Conservation (phyloP, 1,284 basidiomycete species). For the Mycosarcoma maydis region DNA sequence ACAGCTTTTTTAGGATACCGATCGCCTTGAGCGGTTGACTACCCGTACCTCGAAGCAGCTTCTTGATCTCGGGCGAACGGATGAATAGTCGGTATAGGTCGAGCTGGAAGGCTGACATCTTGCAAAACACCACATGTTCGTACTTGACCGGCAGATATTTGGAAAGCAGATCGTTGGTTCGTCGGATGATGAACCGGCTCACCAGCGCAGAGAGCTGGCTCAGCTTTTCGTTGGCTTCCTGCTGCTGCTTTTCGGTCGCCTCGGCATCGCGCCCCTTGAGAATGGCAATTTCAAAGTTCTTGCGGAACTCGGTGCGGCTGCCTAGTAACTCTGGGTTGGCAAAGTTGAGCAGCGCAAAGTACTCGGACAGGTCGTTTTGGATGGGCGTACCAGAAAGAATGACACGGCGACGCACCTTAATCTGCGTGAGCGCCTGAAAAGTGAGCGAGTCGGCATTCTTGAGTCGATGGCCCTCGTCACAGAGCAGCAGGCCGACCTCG, state of each 20-base stretch:
- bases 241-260: conserved; percentile 84
- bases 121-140: conserved; percentile 98
- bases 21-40: conserved; percentile 98
- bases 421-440: conserved; percentile 82
- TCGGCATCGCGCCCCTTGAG: conserved; percentile 91
- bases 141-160: conserved; percentile 99
- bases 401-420: conserved; percentile 92
- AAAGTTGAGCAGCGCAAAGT: conserved; percentile 94
- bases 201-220: conserved; percentile 91
- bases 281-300: conserved; percentile 94
- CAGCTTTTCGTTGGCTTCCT: conserved; percentile 86
- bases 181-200: conserved; percentile 94
- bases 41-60: conserved; percentile 84
- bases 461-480: conserved; percentile 95
- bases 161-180: conserved; percentile 95
- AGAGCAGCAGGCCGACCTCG: conserved; percentile 87
- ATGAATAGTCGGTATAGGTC: conserved; percentile 92
- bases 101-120: conserved; percentile 86
- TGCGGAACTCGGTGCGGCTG: conserved; percentile 88
- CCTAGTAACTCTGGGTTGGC: conserved; percentile 97
- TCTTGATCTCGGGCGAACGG: conserved; percentile 91
- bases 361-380: conserved; percentile 96
- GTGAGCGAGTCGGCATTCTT: conserved; percentile 85
- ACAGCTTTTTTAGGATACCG: conserved; percentile 94
- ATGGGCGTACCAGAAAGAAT: conserved; percentile 97